Evolutionary conservation across 345 rosid genomes (phyloP).

Genomic region (Eucalyptus caleyi): DNA sequence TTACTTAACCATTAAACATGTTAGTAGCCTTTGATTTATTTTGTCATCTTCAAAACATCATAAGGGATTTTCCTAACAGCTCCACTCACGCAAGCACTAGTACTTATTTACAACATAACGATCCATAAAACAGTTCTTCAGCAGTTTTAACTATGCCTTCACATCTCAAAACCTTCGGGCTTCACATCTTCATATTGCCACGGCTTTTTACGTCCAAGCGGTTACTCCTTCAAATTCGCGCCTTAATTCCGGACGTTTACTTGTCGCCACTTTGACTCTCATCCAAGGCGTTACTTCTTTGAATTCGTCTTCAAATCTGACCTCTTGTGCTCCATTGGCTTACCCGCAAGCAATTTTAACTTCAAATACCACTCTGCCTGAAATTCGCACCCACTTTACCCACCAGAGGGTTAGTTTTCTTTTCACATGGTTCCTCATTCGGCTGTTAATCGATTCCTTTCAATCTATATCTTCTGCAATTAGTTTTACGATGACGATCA

Average conservation of each 20-base stretch:
- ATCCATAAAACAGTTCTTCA: too few relatives aligned
- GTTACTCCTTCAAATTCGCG: background rate
- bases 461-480: background rate
- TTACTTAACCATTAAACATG: too few relatives aligned
- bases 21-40: too few relatives aligned
- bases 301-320: background rate
- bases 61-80: too few relatives aligned
- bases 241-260: background rate
- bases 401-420: background rate
- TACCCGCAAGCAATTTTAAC: background rate
- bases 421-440: background rate
- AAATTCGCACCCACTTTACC: background rate
- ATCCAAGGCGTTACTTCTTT: background rate
- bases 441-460: background rate
- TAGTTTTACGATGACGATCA: background rate
- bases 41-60: too few relatives aligned
- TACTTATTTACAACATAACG: too few relatives aligned
- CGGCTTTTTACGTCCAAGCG: background rate
- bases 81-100: too few relatives aligned
- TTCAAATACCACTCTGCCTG: background rate
- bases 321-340: background rate
- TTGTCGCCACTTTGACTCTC: background rate
- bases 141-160: background rate
- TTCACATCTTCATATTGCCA: background rate
- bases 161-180: background rate